These are phyloP conservation scores for Colletotrichum nymphaeae DNA, from an alignment of 2,329 filamentous ascomycete genomes.

Conservation along the genomic window DNA sequence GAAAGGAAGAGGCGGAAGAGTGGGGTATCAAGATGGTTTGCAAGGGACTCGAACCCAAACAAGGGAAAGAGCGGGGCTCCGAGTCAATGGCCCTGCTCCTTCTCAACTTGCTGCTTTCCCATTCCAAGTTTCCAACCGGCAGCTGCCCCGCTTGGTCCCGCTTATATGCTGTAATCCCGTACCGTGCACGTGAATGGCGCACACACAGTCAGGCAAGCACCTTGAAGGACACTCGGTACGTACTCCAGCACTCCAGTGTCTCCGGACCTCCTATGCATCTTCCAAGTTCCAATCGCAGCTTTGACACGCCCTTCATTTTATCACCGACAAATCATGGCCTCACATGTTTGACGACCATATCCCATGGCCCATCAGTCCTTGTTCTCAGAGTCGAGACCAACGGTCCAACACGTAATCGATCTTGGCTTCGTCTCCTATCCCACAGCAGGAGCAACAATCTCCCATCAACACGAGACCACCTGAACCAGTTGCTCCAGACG, in stretches of 20 bases:
- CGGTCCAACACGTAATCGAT: neutral
- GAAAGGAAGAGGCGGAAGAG: neutral
- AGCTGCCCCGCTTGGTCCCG: neutral
- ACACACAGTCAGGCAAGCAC: neutral
- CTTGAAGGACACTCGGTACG: neutral
- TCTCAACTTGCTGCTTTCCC: neutral
- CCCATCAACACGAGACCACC: neutral
- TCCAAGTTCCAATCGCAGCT: slow-evolving; percentile 29
- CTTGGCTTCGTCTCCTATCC: neutral
- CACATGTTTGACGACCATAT: neutral
- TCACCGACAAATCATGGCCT: slow-evolving; percentile 9
- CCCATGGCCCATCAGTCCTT: neutral
- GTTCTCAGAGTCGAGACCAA: neutral
- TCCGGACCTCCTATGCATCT: slow-evolving; percentile 2
- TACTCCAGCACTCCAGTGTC: neutral
- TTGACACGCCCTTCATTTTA: slow-evolving; percentile 22
- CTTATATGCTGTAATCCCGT: slow-evolving; percentile 13
- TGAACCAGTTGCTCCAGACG: neutral
- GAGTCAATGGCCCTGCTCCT: slow-evolving; percentile 19
- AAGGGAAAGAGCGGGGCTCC: neutral
- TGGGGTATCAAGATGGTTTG: neutral
- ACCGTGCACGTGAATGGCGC: neutral
- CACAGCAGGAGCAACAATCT: neutral
- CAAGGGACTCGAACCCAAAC: neutral
- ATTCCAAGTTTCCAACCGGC: neutral